phyloP scores from a whole-genome alignment of 148 eudicot genomes.

The Diospyros lotus region DNA sequence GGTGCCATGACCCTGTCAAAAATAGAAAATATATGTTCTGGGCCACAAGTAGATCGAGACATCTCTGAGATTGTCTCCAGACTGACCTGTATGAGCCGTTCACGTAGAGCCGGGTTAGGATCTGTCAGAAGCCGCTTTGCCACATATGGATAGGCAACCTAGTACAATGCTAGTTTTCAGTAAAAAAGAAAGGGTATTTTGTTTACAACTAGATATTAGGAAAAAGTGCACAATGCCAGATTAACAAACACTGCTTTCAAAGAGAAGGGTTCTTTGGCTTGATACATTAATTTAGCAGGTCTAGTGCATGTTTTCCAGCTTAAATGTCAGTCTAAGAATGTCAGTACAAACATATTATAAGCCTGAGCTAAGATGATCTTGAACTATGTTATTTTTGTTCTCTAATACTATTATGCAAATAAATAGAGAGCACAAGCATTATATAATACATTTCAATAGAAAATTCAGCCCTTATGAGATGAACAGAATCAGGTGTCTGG shows the following conservation, averaged over 20 bases:
- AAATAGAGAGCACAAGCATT: neutral
- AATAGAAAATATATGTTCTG: too few relatives aligned
- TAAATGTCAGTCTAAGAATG: neutral
- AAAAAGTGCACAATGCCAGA: neutral
- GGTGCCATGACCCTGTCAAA: too few relatives aligned
- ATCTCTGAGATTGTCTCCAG: neutral
- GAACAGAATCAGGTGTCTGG: neutral
- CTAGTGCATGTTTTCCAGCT: too few relatives aligned
- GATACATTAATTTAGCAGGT: neutral
- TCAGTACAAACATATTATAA: neutral
- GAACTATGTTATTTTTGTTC: neutral
- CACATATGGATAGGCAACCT: constrained; percentile 98
- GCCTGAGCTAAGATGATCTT: too few relatives aligned
- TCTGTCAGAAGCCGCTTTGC: constrained; percentile 98
- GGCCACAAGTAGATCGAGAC: neutral
- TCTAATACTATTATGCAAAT: neutral
- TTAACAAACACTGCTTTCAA: neutral
- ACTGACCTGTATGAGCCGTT: constrained; percentile 89
- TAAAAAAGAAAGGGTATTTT: neutral
- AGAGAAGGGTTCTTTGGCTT: neutral
- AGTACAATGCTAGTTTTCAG: neutral
- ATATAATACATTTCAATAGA: neutral
- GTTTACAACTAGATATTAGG: neutral
- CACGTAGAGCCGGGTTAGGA: constrained; percentile 96
- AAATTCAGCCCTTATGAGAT: neutral